A percentile compares a stretch with the other conserved stretches of the same genome.
These are phyloP conservation scores for Deinandra increscens DNA, from an alignment of 129 eudicot genomes.

Conservation along the genomic window DNA sequence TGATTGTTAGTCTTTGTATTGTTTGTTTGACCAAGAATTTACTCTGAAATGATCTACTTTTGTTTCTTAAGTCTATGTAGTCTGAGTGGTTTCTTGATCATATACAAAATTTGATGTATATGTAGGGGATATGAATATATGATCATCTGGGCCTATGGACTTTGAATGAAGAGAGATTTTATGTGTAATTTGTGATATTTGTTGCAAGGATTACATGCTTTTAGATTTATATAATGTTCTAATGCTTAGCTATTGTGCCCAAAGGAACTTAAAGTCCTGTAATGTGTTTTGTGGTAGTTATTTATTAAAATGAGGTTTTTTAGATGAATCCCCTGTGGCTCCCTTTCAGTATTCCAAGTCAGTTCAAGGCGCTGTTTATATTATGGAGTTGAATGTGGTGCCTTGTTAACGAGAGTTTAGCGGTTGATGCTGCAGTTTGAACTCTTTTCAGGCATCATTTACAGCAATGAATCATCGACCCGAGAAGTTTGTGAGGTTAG, in stretches of 20 bases:
- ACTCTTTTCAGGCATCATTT: constrained; percentile 11
- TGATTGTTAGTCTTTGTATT: not conserved
- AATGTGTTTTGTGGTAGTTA: not conserved
- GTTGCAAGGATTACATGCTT: not conserved
- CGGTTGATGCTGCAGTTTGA: constrained; percentile 24
- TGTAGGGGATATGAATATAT: not conserved
- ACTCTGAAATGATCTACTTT: not conserved
- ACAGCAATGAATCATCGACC: constrained; percentile 48
- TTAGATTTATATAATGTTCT: not conserved
- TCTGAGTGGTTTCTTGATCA: too few relatives aligned
- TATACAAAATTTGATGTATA: not conserved
- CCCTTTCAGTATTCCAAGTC: constrained; percentile 25
- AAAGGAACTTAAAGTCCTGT: not conserved
- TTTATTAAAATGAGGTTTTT: constrained; percentile 4
- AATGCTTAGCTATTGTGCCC: not conserved
- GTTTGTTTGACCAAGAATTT: constrained; percentile 1
- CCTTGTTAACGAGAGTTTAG: constrained; percentile 12
- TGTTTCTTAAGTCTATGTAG: too few relatives aligned
- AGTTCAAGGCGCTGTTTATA: constrained; percentile 15
- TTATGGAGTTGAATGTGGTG: constrained; percentile 23
- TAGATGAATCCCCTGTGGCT: constrained; percentile 13
- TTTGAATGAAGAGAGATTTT: too few relatives aligned
- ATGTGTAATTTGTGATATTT: not conserved
- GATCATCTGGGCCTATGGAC: not conserved
- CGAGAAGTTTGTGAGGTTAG: constrained; percentile 79